A percentile compares a stretch with the other conserved stretches of the same genome.
phyloP scores from a whole-genome alignment of 176 grass and related monocot species.

The Juncus inflexus region DNA sequence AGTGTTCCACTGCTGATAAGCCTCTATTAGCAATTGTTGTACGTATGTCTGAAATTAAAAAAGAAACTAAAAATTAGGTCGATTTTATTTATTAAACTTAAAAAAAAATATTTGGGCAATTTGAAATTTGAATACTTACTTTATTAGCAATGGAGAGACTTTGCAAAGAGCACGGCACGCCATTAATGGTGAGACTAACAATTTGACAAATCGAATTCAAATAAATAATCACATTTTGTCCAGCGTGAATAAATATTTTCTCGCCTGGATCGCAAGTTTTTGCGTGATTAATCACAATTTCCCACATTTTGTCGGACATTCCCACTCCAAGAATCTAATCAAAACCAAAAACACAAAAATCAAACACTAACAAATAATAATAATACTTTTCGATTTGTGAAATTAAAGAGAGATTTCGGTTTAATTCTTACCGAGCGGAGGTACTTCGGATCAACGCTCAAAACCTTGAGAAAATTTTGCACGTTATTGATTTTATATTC shows the following conservation, averaged over 20 bases:
- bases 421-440: slow-evolving; percentile 41
- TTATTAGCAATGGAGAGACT: slow-evolving; percentile 25
- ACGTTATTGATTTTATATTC: slow-evolving; percentile 27
- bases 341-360: slow-evolving; percentile 6
- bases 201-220: slow-evolving; percentile 44
- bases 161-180: slow-evolving; percentile 15
- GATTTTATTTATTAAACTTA: neutral
- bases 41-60: slow-evolving; percentile 33
- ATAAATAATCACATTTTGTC: slow-evolving; percentile 26
- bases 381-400: neutral
- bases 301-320: slow-evolving; percentile 89
- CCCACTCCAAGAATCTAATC: slow-evolving; percentile 59
- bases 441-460: slow-evolving; percentile 17
- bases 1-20: slow-evolving; percentile 36
- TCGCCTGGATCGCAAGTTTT: slow-evolving; percentile 42
- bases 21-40: slow-evolving; percentile 26
- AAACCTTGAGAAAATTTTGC: slow-evolving; percentile 54
- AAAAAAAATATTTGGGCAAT: too few relatives aligned
- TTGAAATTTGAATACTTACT: slow-evolving; percentile 19
- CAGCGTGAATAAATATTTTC: slow-evolving; percentile 37
- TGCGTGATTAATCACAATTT: slow-evolving; percentile 46
- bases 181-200: slow-evolving; percentile 13
- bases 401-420: too few relatives aligned
- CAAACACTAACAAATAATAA: slow-evolving; percentile 7
- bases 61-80: neutral